Conservation (phyloP, 2,329 filamentous ascomycete species). For the Botrytis deweyae region DNA sequence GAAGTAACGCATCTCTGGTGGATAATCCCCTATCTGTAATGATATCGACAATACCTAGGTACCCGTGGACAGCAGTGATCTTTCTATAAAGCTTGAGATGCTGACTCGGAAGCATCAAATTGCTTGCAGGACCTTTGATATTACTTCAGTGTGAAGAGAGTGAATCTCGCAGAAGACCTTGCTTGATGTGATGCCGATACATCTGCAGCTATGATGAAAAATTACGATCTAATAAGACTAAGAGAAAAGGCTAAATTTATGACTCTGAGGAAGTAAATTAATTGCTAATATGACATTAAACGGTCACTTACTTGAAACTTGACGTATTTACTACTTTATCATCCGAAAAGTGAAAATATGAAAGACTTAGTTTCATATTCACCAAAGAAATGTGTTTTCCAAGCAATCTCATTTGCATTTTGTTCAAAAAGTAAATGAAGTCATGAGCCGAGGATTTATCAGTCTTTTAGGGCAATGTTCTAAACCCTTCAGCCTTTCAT, state of each 20-base stretch:
- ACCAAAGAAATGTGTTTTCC: neutral
- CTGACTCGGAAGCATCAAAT: rapidly evolving
- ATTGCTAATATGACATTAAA: neutral
- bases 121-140: neutral
- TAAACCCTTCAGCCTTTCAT: neutral
- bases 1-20: neutral
- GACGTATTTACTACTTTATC: rapidly evolving
- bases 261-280: neutral
- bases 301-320: neutral
- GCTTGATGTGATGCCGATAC: neutral
- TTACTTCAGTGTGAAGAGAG: neutral
- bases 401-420: neutral
- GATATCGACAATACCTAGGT: neutral
- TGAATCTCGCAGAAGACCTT: neutral
- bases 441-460: neutral
- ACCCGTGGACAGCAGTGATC: neutral
- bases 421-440: neutral
- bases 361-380: neutral
- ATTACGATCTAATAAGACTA: neutral
- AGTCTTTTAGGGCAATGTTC: neutral
- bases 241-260: rapidly evolving
- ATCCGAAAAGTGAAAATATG: neutral
- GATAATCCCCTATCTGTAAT: neutral
- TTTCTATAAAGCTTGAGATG: neutral
- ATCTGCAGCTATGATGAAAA: neutral